phyloP scores from a whole-genome alignment of 1,284 basidiomycete genomes.

The Dichomitus squalens region DNA sequence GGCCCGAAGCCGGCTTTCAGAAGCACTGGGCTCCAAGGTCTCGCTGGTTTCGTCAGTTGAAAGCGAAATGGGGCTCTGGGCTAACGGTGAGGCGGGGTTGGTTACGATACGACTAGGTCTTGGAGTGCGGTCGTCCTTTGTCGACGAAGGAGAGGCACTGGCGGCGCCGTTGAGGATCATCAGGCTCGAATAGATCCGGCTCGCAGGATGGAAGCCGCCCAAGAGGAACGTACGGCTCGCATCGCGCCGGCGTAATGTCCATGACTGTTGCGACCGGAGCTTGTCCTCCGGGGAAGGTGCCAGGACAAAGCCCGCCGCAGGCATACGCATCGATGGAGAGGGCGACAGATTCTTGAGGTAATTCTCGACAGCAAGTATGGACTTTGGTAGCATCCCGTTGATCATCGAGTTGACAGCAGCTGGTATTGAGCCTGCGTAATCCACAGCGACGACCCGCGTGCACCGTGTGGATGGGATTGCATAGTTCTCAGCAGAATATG shows the following conservation, averaged over 20 bases:
- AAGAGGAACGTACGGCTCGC: slow-evolving; percentile 54
- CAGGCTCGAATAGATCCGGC: slow-evolving; percentile 50
- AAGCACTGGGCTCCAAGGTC: slow-evolving; percentile 8
- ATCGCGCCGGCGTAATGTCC: slow-evolving; percentile 64
- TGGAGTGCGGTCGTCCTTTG: slow-evolving; percentile 24
- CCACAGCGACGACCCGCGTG: slow-evolving; percentile 86
- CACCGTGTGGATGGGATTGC: slow-evolving; percentile 94
- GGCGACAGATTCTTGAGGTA: slow-evolving; percentile 66
- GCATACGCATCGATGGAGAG: slow-evolving; percentile 68
- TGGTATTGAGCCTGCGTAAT: slow-evolving; percentile 89
- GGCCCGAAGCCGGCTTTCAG: slow-evolving; percentile 16
- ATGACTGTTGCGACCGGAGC: slow-evolving; percentile 36
- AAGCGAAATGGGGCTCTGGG: not conserved
- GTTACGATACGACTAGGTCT: slow-evolving; percentile 19
- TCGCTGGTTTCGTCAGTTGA: slow-evolving; percentile 3
- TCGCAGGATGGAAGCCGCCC: slow-evolving; percentile 50
- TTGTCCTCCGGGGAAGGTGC: slow-evolving; percentile 53
- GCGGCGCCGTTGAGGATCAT: slow-evolving; percentile 42
- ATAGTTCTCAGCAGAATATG: slow-evolving; percentile 94
- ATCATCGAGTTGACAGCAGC: slow-evolving; percentile 87
- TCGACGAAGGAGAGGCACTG: slow-evolving; percentile 6
- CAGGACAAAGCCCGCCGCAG: slow-evolving; percentile 59
- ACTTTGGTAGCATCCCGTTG: slow-evolving; percentile 74
- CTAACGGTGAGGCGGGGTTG: not conserved
- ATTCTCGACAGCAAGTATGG: slow-evolving; percentile 71